Evolutionary conservation across 2,329 filamentous ascomycete species (phyloP).

Genomic region (Endocalyx cinctus): DNA sequence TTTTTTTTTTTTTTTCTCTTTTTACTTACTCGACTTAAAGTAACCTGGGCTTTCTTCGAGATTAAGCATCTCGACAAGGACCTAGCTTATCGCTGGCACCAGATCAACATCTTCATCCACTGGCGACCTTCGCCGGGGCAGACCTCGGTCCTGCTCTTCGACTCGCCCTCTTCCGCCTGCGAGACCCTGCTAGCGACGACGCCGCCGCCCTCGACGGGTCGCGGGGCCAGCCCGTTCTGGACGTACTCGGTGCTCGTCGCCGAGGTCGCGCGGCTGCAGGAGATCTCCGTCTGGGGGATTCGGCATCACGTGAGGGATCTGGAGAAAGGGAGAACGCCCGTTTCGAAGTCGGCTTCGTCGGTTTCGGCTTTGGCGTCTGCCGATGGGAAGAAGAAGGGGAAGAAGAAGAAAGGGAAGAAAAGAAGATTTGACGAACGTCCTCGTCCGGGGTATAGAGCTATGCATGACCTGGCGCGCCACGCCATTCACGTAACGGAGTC

Average conservation of each 20-base stretch:
- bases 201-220: constrained; percentile 1
- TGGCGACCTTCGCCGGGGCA: constrained; percentile 17
- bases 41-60: constrained; percentile 28
- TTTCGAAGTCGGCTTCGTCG: constrained; percentile 18
- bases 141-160: constrained; percentile 28
- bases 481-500: constrained; percentile 41
- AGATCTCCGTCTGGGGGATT: constrained; percentile 35
- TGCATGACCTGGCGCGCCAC: constrained; percentile 40
- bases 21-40: constrained; percentile 15
- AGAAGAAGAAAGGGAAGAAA: too few species aligned
- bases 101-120: constrained; percentile 28
- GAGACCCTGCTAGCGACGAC: constrained; percentile 5
- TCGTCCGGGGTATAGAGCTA: constrained; percentile 27
- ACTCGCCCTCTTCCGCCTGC: constrained; percentile 9
- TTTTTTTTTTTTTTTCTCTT: too few species aligned
- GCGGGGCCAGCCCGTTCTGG: constrained; percentile 31
- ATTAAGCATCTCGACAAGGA: constrained; percentile 20
- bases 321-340: constrained; percentile 19
- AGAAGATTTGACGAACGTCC: too few species aligned
- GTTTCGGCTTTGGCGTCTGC: too few species aligned
- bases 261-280: constrained; percentile 27
- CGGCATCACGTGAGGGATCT: constrained; percentile 29
- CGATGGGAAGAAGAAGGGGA: too few species aligned
- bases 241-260: constrained; percentile 26
- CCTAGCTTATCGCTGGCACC: constrained; percentile 28